Evolutionary conservation across 2,329 filamentous ascomycete genomes (phyloP).

Genomic region (Pseudogymnoascus verrucosus): DNA sequence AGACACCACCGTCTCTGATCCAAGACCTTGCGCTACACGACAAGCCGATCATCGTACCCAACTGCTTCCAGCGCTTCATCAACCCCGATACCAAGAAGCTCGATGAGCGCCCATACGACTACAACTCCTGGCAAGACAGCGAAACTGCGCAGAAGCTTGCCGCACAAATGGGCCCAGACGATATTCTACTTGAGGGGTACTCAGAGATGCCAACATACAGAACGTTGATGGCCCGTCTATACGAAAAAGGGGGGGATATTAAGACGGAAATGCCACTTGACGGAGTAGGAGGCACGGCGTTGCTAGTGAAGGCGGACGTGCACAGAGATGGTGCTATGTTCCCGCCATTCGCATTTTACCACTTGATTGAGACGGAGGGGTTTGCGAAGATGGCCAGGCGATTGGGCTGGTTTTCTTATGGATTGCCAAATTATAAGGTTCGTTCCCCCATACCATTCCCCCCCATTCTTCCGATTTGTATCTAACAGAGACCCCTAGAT

Average conservation of each 20-base stretch:
- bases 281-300: conserved; percentile 84
- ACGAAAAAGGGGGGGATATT: conserved; percentile 46
- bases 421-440: conserved; percentile 96
- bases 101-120: conserved; percentile 84
- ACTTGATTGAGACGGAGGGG: conserved; percentile 94
- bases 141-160: conserved; percentile 68
- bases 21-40: conserved; percentile 85
- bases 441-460: conserved; percentile 24
- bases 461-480: background rate
- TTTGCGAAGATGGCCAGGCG: conserved; percentile 95
- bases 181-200: conserved; percentile 91
- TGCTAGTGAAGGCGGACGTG: conserved; percentile 93
- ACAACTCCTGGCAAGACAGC: conserved; percentile 95
- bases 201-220: conserved; percentile 87
- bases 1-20: conserved; percentile 76
- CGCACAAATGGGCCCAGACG: conserved; percentile 75
- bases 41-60: conserved; percentile 86
- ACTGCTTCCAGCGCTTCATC: conserved; percentile 84
- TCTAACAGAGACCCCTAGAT: conserved; percentile 45
- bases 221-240: conserved; percentile 81
- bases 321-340: conserved; percentile 99
- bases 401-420: conserved; percentile 75
- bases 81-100: conserved; percentile 60
- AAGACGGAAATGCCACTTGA: conserved; percentile 68
- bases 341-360: conserved; percentile 90